Evolutionary conservation across 1,284 basidiomycete genomes (phyloP).

Genomic region (Sanguinoderma infundibulare): DNA sequence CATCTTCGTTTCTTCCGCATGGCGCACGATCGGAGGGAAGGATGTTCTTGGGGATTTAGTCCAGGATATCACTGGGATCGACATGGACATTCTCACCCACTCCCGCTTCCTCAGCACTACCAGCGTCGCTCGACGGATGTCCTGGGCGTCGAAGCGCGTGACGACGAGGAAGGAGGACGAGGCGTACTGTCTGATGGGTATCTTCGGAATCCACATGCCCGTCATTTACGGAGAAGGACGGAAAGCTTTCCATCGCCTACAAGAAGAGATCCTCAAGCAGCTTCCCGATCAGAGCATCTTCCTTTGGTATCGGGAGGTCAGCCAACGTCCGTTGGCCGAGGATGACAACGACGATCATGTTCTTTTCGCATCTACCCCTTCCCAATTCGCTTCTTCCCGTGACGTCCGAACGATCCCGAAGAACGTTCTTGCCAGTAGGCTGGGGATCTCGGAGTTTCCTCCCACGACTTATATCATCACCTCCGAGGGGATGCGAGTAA

Average conservation of each 20-base stretch:
- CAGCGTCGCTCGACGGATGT: slow-evolving; percentile 2
- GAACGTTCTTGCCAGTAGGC: too few species aligned
- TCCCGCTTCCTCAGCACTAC: slow-evolving; percentile 10
- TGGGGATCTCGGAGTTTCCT: too few species aligned
- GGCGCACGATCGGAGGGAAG: not conserved
- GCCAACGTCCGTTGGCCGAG: too few species aligned
- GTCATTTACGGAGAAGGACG: not conserved
- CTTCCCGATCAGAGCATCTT: not conserved
- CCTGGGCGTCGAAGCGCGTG: not conserved
- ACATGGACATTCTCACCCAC: not conserved
- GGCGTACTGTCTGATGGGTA: slow-evolving; percentile 6
- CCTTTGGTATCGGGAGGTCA: not conserved
- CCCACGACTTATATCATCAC: too few species aligned
- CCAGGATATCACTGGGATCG: not conserved
- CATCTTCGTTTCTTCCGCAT: not conserved
- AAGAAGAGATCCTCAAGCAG: not conserved
- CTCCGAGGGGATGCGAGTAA: too few species aligned
- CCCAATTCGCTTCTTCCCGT: too few species aligned
- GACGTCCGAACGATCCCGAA: too few species aligned
- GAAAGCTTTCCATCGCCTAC: not conserved
- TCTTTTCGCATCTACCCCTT: too few species aligned
- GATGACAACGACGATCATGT: too few species aligned
- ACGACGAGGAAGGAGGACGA: slow-evolving; percentile 4
- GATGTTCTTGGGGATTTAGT: not conserved
- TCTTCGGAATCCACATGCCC: slow-evolving; percentile 1